Percentiles rank a stretch among this genome's conserved stretches.
Evolutionary conservation across 306 rosid genomes (phyloP).

Genomic region (Acacia confusa): DNA sequence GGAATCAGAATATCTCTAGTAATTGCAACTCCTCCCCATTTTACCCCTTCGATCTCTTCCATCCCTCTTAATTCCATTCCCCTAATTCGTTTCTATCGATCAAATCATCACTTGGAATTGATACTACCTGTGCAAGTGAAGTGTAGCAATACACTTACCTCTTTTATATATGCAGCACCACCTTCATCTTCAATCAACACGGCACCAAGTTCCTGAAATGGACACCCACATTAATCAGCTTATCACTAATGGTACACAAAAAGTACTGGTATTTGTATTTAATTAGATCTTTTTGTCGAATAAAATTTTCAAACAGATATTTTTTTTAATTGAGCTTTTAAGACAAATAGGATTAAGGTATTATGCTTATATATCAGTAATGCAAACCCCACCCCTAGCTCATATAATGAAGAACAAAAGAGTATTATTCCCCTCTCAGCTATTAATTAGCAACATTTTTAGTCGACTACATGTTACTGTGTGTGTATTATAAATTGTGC

Average conservation of each 20-base stretch:
- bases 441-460: background rate
- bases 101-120: constrained; percentile 23
- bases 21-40: background rate
- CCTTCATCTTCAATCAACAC: constrained; percentile 18
- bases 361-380: too few relatives aligned
- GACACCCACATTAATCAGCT: background rate
- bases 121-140: background rate
- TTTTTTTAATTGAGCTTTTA: too few relatives aligned
- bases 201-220: constrained; percentile 29
- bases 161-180: background rate
- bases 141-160: background rate
- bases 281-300: too few relatives aligned
- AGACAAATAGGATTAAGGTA: too few relatives aligned
- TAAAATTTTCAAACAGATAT: too few relatives aligned
- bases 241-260: too few relatives aligned
- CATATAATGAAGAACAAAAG: too few relatives aligned
- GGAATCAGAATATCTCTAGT: constrained; percentile 36
- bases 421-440: background rate
- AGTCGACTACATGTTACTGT: constrained; percentile 21
- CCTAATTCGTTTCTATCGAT: background rate
- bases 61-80: background rate
- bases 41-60: background rate
- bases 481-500: background rate
- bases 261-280: too few relatives aligned
- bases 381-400: too few relatives aligned